Evolutionary conservation across 495 filamentous ascomycete genomes (phyloP), one percentile per base, ranked within the genome.

Genomic region (Annulohypoxylon moriforme): DNA sequence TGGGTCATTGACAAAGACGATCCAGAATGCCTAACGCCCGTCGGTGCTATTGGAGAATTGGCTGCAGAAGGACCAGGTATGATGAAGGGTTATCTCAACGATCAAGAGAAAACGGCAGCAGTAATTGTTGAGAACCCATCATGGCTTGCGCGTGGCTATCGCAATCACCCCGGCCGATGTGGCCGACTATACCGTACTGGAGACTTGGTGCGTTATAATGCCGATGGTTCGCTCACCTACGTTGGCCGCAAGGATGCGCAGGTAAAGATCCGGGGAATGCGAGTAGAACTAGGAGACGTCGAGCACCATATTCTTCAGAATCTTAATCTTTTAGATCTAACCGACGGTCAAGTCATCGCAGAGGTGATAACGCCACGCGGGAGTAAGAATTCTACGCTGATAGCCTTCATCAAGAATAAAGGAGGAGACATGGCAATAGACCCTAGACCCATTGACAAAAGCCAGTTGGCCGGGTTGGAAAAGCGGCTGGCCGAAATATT

Each of bases 41-140:
- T 29, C 11, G 49, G 49, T 24, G 49, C 49, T 18, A 31, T 53
- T n/a, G 49, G 49, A 14, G 49, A 53, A 24, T 3, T 53, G 24
- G 22, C 27, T 27, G 14, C 27, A 6, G 49, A 53, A 53, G 49
- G 49, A n/a, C 49, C 49, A 7, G 27, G 22, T 29, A 31, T 53
- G 22, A 31, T 31, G 24, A 53, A 31, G 49, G 49, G 49, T 53
- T 53, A 53, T 13, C 49, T 53, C 24, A 27, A 53, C 49, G 49
- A 53, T 31, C 14, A 27, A 53, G 49, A 53, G 49, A 53, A 53
- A 25, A 53, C 49, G n/a, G 44, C 44, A 24, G 44, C 44, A 20
- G 44, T 47, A 6, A 47, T 11, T 18, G 11, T 47, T 24, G 18
- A 47, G n/a, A 47, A 20, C 11, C 44, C 44, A 3, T 6, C 18